phyloP scores from a whole-genome alignment of 768 basidiomycete species.

The Suillus tomentosus region DNA sequence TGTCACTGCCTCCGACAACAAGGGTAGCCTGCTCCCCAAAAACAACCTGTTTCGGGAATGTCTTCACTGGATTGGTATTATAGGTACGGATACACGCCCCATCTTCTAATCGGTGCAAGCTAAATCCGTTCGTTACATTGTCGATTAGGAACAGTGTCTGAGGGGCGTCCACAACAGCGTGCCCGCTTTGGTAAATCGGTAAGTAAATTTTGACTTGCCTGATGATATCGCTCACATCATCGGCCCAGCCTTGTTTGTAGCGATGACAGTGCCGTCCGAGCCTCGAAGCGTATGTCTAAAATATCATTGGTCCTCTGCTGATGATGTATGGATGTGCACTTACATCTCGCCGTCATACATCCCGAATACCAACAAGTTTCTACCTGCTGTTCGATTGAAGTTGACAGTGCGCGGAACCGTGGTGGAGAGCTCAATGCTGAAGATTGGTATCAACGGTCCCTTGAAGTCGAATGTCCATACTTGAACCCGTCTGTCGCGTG shows the following conservation, averaged over 20 bases:
- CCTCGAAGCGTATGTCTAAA: neutral
- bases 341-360: slow-evolving; percentile 13
- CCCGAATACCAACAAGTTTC: slow-evolving; percentile 5
- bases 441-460: neutral
- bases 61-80: neutral
- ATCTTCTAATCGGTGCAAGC: neutral
- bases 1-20: neutral
- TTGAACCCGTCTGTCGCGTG: neutral
- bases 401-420: neutral
- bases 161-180: neutral
- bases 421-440: neutral
- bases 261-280: neutral
- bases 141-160: neutral
- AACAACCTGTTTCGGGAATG: slow-evolving; percentile 1
- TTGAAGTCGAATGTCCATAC: neutral
- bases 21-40: neutral
- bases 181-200: neutral
- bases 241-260: neutral
- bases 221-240: neutral
- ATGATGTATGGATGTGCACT: neutral
- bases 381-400: neutral
- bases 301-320: too few relatives aligned
- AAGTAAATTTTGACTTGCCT: neutral
- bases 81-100: neutral
- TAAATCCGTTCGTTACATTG: neutral